Conservation (phyloP, 2,329 filamentous ascomycete genomes). For the Aureobasidium melanogenum region DNA sequence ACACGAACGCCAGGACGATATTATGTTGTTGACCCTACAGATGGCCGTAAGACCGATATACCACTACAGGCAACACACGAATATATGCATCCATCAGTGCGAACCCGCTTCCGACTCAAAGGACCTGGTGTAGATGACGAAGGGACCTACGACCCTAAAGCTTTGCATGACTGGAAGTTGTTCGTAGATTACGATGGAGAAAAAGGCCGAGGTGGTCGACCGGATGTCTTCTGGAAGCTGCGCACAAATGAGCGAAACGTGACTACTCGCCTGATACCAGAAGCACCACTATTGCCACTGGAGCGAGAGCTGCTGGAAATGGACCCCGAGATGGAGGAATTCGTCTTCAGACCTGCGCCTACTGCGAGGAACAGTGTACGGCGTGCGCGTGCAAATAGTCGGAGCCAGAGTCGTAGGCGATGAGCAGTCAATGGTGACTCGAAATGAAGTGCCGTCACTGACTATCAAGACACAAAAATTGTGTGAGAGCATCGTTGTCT, state of each 20-base stretch:
- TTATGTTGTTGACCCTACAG: conserved; percentile 35
- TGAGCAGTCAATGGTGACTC: not conserved
- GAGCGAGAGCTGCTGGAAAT: conserved; percentile 34
- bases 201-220: conserved; percentile 23
- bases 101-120: conserved; percentile 34
- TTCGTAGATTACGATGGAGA: conserved; percentile 33
- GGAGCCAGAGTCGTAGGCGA: conserved; percentile 3
- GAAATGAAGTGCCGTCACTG: no score
- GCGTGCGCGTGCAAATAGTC: not conserved
- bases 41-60: conserved; percentile 32
- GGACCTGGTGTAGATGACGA: conserved; percentile 40
- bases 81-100: conserved; percentile 43
- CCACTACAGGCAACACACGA: conserved; percentile 41
- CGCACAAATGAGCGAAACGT: conserved; percentile 27
- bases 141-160: conserved; percentile 35
- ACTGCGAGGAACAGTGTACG: conserved; percentile 1
- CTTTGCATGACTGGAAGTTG: conserved; percentile 39
- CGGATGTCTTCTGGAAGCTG: conserved; percentile 36
- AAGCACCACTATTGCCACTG: conserved; percentile 36
- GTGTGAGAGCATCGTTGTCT: not conserved
- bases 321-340: conserved; percentile 34
- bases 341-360: conserved; percentile 23
- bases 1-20: conserved; percentile 41
- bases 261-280: conserved; percentile 32
- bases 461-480: no score